Base-by-base conservation (phyloP, 2,329 filamentous ascomycete genomes). In the Diaporthe sp. region DNA sequence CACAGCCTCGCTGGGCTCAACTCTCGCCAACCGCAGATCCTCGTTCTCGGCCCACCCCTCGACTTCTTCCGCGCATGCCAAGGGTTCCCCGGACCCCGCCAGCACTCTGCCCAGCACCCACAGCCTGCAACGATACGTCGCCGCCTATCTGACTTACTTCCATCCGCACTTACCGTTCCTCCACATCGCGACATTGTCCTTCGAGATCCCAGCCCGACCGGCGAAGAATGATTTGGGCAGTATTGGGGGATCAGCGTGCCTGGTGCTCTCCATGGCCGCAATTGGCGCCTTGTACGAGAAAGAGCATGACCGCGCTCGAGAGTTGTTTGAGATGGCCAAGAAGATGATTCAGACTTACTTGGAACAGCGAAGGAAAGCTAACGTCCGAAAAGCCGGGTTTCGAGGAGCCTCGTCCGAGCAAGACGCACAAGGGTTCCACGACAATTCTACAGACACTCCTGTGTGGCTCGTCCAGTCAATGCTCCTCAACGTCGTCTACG, bases 381-480 rank as follows among this genome's bases (percentile, higher is more conserved):
- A 97, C 82, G 93, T 97, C 78, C 88, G 90, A 79, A 91, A 90
- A 82, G 89, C 89, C 65, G 90, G 91, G 80, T 87, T 90, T 78
- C 88, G 90, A 71, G 88, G 88, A 81, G 85, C 87, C 13, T 81
- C 86, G 74, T 83, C 85, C 72, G 88, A 90, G 76, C 84, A 88
- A 49, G 84, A 82, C 58, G 85, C 88, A 17, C 86, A 88, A 60
- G 53, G 49, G 7, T 53, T 63, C 13, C 82, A 84, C 25, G 93
- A 95, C 75, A 89, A 89, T 68, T 88, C 91, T 22, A 90, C 92
- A 53, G 92, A 95, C 79, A 96, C 96, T 2, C 96, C 96, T 0
- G 89, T 98, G 55, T 98, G 96, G 96, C 89, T 99, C 37, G 95
- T 98, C 22, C 97, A 98, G 84, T 95, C 96, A 0, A 98, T 98